phyloP scores from a whole-genome alignment of 306 rosid genomes.

The Prunus mira region DNA sequence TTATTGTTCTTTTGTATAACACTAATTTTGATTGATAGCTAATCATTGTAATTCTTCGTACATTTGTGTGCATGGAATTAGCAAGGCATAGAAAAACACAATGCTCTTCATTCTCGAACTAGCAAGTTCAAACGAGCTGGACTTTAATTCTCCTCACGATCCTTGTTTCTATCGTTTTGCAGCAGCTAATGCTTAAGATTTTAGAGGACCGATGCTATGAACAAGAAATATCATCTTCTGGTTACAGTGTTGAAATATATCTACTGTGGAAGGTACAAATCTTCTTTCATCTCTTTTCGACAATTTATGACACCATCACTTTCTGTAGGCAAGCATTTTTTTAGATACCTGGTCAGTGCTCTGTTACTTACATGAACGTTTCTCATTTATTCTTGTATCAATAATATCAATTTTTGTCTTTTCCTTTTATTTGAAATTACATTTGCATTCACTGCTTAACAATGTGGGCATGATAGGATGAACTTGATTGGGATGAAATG shows the following conservation, averaged over 20 bases:
- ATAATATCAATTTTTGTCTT: background rate
- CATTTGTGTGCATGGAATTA: too few relatives aligned
- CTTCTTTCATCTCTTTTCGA: background rate
- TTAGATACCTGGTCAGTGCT: background rate
- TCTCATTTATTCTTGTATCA: background rate
- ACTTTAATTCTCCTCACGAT: constrained; percentile 1
- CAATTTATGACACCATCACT: background rate
- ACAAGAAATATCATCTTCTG: constrained; percentile 28
- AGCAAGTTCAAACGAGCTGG: background rate
- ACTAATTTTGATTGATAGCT: too few relatives aligned
- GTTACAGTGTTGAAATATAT: constrained; percentile 23
- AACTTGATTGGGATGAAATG: constrained; percentile 78
- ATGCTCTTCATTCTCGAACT: background rate
- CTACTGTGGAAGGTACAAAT: constrained; percentile 59
- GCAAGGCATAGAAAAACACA: too few relatives aligned
- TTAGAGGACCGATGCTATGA: constrained; percentile 33
- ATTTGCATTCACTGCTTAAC: constrained; percentile 4
- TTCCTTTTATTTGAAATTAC: background rate
- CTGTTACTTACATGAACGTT: background rate
- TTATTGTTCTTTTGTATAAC: background rate
- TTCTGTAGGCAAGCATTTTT: background rate
- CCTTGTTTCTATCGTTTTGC: constrained; percentile 29
- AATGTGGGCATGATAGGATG: constrained; percentile 54
- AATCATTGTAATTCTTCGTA: too few relatives aligned
- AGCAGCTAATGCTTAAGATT: constrained; percentile 60